Evolutionary conservation across 768 basidiomycete genomes (phyloP).

Genomic region (Phaeolepiota aurea): DNA sequence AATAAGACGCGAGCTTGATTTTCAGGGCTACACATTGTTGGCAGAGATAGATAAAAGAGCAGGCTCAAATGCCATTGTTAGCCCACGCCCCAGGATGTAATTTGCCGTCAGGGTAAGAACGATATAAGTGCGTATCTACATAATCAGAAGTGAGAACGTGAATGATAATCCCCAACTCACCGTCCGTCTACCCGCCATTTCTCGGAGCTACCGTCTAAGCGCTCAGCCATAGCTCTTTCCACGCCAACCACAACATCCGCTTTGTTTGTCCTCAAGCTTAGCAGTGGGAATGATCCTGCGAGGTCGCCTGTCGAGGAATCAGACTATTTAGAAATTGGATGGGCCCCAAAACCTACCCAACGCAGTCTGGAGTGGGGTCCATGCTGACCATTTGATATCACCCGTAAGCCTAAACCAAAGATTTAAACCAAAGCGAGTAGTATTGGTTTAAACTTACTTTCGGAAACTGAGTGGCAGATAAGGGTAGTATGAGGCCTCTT

Average conservation of each 20-base stretch:
- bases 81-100: too few species aligned
- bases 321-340: background rate
- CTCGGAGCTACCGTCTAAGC: constrained; percentile 53
- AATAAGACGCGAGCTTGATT: too few species aligned
- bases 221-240: constrained; percentile 54
- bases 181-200: constrained; percentile 78
- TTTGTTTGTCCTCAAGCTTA: constrained; percentile 90
- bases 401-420: constrained; percentile 86
- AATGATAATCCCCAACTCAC: constrained; percentile 29
- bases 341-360: constrained; percentile 38
- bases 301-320: constrained; percentile 50
- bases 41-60: too few species aligned
- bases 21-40: too few species aligned
- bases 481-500: too few species aligned
- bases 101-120: constrained; percentile 20
- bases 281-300: constrained; percentile 67
- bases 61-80: too few species aligned
- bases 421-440: background rate
- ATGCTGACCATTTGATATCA: constrained; percentile 82
- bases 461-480: too few species aligned
- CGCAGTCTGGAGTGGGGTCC: constrained; percentile 65
- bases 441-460: constrained; percentile 45
- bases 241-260: constrained; percentile 91
- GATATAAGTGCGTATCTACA: constrained; percentile 37
- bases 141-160: background rate